A percentile compares a stretch with the other conserved stretches of the same genome.
phyloP scores from a whole-genome alignment of 1,284 basidiomycete species.

The Veloboletus limbatus region DNA sequence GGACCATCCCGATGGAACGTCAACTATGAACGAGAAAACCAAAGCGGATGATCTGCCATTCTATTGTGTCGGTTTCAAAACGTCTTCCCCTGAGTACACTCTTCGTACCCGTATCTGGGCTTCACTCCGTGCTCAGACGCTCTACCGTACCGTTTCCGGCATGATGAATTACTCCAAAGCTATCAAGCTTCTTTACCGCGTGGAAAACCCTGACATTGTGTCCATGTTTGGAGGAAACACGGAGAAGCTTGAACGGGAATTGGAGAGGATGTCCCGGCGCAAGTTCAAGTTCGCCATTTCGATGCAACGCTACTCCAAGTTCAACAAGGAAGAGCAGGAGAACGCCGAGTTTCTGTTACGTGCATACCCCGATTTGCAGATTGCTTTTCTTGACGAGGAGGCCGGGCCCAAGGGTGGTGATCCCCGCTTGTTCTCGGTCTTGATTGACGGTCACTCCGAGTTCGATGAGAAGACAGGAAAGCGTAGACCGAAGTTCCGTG shows the following conservation, averaged over 20 bases:
- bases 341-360: slow-evolving; percentile 98
- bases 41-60: slow-evolving; percentile 96
- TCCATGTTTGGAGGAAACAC: slow-evolving; percentile 97
- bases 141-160: slow-evolving; percentile 99
- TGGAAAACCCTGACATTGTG: slow-evolving; percentile 99
- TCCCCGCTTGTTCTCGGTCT: slow-evolving; percentile 86
- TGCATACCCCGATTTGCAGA: slow-evolving; percentile 98
- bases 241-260: slow-evolving; percentile 92
- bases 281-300: slow-evolving; percentile 99
- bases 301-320: slow-evolving; percentile 99
- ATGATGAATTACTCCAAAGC: slow-evolving; percentile 99
- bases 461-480: slow-evolving; percentile 86
- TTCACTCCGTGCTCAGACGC: slow-evolving; percentile 94
- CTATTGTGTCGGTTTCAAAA: slow-evolving; percentile 99
- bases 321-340: slow-evolving; percentile 99
- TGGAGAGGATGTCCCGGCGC: slow-evolving; percentile 95
- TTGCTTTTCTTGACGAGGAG: slow-evolving; percentile 98
- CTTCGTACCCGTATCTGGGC: slow-evolving; percentile 99
- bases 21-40: slow-evolving; percentile 71
- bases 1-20: slow-evolving; percentile 56
- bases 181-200: slow-evolving; percentile 98
- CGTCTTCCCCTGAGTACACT: slow-evolving; percentile 97
- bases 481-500: slow-evolving; percentile 95
- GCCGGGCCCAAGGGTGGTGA: slow-evolving; percentile 86
- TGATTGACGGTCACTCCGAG: slow-evolving; percentile 98